phyloP scores from a whole-genome alignment of 768 basidiomycete genomes.

The Baorangia bicolor region DNA sequence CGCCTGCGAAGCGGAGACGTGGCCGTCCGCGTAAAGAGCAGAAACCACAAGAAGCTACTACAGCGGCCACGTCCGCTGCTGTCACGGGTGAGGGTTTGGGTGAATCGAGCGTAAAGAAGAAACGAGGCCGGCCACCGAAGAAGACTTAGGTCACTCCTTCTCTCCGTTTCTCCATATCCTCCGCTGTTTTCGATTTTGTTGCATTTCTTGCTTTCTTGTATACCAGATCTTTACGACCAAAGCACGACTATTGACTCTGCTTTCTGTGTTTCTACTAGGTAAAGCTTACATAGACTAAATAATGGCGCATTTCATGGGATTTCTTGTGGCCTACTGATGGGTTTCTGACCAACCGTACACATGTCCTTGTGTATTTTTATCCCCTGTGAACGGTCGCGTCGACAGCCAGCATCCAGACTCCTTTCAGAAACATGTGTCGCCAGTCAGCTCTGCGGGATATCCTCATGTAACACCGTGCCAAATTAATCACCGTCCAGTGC shows the following conservation, averaged over 20 bases:
- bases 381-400: conserved; percentile 29
- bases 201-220: conserved; percentile 37
- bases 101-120: conserved; percentile 61
- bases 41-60: conserved; percentile 43
- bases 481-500: conserved; percentile 37
- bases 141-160: conserved; percentile 24
- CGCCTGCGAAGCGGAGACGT: conserved; percentile 61
- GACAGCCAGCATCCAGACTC: conserved; percentile 15
- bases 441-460: conserved; percentile 27
- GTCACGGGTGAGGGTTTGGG: conserved; percentile 38
- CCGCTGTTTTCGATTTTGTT: conserved; percentile 24
- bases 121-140: conserved; percentile 70
- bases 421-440: conserved; percentile 26
- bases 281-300: conserved; percentile 36
- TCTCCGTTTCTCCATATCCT: conserved; percentile 10
- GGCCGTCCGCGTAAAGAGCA: conserved; percentile 72
- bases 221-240: conserved; percentile 35
- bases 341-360: conserved; percentile 16
- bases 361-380: conserved; percentile 32
- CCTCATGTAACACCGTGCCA: conserved; percentile 31
- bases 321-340: conserved; percentile 18
- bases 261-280: conserved; percentile 35
- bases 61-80: conserved; percentile 32
- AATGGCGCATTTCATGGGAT: conserved; percentile 28
- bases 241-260: conserved; percentile 36